A percentile compares a stretch with the other conserved stretches of the same genome.
phyloP scores from a whole-genome alignment of 1,139 yeast species.

The Spathaspora sp. region DNA sequence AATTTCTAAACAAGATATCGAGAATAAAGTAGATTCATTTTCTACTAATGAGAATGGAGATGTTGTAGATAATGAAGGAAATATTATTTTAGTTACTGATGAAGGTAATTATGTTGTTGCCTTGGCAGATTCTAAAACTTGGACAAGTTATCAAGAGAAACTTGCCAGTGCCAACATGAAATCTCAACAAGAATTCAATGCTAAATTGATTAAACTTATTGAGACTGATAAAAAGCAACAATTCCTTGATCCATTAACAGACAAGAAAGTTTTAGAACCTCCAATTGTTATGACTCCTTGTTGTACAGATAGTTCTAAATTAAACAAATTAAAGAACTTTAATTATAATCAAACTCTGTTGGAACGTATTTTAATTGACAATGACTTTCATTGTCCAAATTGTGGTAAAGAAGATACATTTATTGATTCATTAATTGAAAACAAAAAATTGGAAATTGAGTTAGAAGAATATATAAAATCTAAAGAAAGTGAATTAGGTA shows the following conservation, averaged over 20 bases:
- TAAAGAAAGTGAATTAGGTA: conserved; percentile 41
- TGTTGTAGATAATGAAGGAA: conserved; percentile 61
- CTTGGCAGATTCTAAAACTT: conserved; percentile 88
- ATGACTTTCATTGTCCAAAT: conserved; percentile 88
- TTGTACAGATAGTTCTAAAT: conserved; percentile 57
- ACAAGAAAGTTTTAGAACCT: conserved; percentile 58
- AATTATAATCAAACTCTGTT: conserved; percentile 44
- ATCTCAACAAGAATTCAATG: conserved; percentile 42
- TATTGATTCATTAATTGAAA: conserved; percentile 67
- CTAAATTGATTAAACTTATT: conserved; percentile 31
- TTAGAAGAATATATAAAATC: conserved; percentile 52
- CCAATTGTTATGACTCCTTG: conserved; percentile 87
- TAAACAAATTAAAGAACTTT: conserved; percentile 49
- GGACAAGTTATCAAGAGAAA: conserved; percentile 83
- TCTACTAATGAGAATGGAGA: conserved; percentile 47
- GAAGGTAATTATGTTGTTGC: conserved; percentile 96
- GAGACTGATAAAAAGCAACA: conserved; percentile 43
- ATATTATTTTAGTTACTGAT: conserved; percentile 80
- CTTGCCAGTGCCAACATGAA: conserved; percentile 54
- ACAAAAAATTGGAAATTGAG: conserved; percentile 55
- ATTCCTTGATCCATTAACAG: conserved; percentile 61
- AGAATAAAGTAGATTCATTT: conserved; percentile 52
- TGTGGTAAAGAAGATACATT: conserved; percentile 75
- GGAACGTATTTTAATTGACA: conserved; percentile 73
- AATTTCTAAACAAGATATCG: conserved; percentile 50